A percentile compares a stretch with the other conserved stretches of the same genome.
Evolutionary conservation across 768 basidiomycete genomes (phyloP).

Genomic region (Tricholoma saponaceum): DNA sequence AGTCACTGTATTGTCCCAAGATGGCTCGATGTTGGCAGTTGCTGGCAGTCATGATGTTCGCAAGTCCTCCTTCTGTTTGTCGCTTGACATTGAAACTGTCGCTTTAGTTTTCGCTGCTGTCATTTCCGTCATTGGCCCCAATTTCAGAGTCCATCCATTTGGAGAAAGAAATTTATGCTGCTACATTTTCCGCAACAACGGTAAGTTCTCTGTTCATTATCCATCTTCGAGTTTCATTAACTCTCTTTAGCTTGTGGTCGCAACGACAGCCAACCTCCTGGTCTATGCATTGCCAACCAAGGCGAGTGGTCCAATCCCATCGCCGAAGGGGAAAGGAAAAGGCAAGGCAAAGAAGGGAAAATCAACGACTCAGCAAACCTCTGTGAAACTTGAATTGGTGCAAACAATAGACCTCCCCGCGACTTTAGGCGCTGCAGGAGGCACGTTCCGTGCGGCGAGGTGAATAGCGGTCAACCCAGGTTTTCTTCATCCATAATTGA

Average conservation of each 20-base stretch:
- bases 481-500: neutral
- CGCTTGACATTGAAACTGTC: constrained; percentile 1
- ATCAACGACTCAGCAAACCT: constrained; percentile 7
- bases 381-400: constrained; percentile 30
- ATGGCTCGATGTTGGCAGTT: constrained; percentile 58
- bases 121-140: constrained; percentile 55
- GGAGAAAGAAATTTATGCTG: constrained; percentile 84
- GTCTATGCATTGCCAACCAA: constrained; percentile 53
- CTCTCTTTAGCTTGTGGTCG: constrained; percentile 52
- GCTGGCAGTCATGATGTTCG: constrained; percentile 72
- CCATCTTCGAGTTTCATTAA: neutral
- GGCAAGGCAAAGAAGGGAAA: constrained; percentile 29
- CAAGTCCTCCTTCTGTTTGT: constrained; percentile 14
- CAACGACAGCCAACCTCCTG: constrained; percentile 58
- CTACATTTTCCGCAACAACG: constrained; percentile 64
- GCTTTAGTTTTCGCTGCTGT: constrained; percentile 57
- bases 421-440: constrained; percentile 41
- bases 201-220: constrained; percentile 33
- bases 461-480: neutral
- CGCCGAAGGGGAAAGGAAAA: constrained; percentile 39
- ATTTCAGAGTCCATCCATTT: constrained; percentile 47
- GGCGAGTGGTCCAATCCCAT: constrained; percentile 12
- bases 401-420: constrained; percentile 53
- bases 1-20: constrained; percentile 79
- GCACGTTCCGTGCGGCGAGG: constrained; percentile 67